Base-by-base conservation (phyloP, 495 filamentous ascomycete species). In the Penicillium pancosmium region DNA sequence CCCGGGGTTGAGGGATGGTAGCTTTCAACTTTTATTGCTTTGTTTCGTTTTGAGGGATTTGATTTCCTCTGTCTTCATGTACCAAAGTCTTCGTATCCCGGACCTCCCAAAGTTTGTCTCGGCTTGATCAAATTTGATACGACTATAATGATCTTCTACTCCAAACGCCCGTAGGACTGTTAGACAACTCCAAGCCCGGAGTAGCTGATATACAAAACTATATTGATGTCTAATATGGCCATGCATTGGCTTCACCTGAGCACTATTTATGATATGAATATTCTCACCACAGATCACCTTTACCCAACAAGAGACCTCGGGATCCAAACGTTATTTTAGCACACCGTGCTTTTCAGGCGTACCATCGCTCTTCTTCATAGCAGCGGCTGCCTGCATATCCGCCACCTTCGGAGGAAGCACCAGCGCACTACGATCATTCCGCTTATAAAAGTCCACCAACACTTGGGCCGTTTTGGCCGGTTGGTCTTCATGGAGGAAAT, bases 401-500 rank as follows among this genome's bases (percentile, higher is more conserved):
- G 77, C 78, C 15, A 98, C 93, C 74, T 99, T 99, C 1, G 92
- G 91, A 27, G 94, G 94, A 52, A 98, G 76, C 7, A 97, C 88
- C 60, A 98, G 69, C 1, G 88, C 84, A 62, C 84, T 89, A 50
- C 93, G 80, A 72, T 97, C 93, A 71, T 98, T 98, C 31, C 94
- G 77, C 63, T 86, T 88, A 66, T 93, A 91, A 64, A 99, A 98
- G 68, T 98, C 95, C 3, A 88, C 92, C 52, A 98, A 72, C 25
- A 86, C 82, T 62, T 84, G 83, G 5, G 95, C 94, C 27, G 88
- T 93, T 78, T 91, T 95, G 59, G 88, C 87, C 1, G 95, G 92
- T 54, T 91, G 82, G 71, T 99, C 94, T 72, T 99, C 94, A 59
- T 98, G 95, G 50, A 99, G 83, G 64, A 97, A 98, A 72, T 98